Evolutionary conservation across 1,139 yeast species (phyloP), one percentile per base, ranked within the genome.

Genomic region (Nakaseomyces nivariensis): DNA sequence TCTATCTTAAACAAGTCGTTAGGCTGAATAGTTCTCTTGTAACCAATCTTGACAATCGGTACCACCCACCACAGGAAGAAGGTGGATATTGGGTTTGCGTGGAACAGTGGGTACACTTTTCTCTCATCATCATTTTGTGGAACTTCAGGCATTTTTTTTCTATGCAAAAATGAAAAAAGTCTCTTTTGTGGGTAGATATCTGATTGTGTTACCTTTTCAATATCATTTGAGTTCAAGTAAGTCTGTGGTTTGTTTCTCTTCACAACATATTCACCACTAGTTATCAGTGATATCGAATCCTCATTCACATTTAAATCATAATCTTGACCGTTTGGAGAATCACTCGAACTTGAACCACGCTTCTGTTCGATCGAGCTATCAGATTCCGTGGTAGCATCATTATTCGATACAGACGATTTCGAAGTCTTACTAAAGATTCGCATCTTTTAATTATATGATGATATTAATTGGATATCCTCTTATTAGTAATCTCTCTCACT

Each of bases 41-140:
- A 85, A 1, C 95, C 95, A 3, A 76, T 77, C 37, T 68, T 72
- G 59, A 84, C 58, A 3, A 82, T 53, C 0, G 87, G 85, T 17
- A 67, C 54, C 41, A 81, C 70, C 92, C 92, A 84, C 63, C 73
- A 66, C 56, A 79, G 79, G 45, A 80, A 75, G 1, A 70, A 48
- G 46, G 61, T 63, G 22, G 71, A 71, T 10, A 74, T 25, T 7
- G 69, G 52, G 51, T 70, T 70, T 1, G 72, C 60, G 41, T 58
- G 62, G 43, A 61, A 57, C 48, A 67, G 62, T 0, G 82, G 82
- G 57, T 68, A 77, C 1, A 58, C 62, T 25, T 57, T 62, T 50
- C 86, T 64, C 54, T 81, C 83, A 3, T 72, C 73, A 17, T 74
- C 75, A 4, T 44, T 50, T 37, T 67, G 59, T 0, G 86, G 86